Evolutionary conservation across 2,329 filamentous ascomycete species (phyloP).

Genomic region (Talaromyces sp.): DNA sequence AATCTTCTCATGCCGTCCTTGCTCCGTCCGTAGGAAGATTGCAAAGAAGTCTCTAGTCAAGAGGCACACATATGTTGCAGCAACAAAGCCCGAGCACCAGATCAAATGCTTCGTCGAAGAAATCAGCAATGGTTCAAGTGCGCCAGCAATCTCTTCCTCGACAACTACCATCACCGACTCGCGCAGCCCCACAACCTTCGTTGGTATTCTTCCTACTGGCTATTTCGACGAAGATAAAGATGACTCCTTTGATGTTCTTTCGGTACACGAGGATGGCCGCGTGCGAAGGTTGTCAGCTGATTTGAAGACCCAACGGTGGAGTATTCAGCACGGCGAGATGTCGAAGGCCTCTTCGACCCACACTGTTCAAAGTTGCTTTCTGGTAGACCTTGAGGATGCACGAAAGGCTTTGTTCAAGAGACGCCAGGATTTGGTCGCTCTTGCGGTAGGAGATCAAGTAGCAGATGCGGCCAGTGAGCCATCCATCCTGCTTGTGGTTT

Average conservation of each 20-base stretch:
- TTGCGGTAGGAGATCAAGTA: slow-evolving; percentile 37
- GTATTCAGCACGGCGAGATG: slow-evolving; percentile 38
- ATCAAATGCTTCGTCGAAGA: slow-evolving; percentile 60
- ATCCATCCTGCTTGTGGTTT: slow-evolving; percentile 44
- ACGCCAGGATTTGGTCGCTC: slow-evolving; percentile 43
- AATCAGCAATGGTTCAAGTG: slow-evolving; percentile 34
- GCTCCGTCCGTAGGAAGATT: slow-evolving; percentile 58
- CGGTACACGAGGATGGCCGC: slow-evolving; percentile 48
- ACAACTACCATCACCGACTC: slow-evolving; percentile 43
- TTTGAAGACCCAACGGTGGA: slow-evolving; percentile 45
- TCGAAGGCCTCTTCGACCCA: slow-evolving; percentile 30
- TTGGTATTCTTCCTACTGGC: slow-evolving; percentile 41
- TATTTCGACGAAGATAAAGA: slow-evolving; percentile 26
- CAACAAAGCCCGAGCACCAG: slow-evolving; percentile 52
- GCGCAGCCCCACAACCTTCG: slow-evolving; percentile 40
- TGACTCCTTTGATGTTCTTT: slow-evolving; percentile 43
- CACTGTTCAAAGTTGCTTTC: slow-evolving; percentile 39
- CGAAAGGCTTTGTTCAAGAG: slow-evolving; percentile 44
- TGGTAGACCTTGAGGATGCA: slow-evolving; percentile 46
- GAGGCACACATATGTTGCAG: slow-evolving; percentile 60
- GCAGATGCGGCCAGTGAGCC: slow-evolving; percentile 32
- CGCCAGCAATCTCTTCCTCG: slow-evolving; percentile 41
- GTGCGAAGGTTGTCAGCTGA: slow-evolving; percentile 45
- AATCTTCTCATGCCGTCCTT: slow-evolving; percentile 59
- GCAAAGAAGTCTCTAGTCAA: slow-evolving; percentile 46